Conservation (phyloP, 139 green algal genomes). For the Prasinococcaceae sp. region DNA sequence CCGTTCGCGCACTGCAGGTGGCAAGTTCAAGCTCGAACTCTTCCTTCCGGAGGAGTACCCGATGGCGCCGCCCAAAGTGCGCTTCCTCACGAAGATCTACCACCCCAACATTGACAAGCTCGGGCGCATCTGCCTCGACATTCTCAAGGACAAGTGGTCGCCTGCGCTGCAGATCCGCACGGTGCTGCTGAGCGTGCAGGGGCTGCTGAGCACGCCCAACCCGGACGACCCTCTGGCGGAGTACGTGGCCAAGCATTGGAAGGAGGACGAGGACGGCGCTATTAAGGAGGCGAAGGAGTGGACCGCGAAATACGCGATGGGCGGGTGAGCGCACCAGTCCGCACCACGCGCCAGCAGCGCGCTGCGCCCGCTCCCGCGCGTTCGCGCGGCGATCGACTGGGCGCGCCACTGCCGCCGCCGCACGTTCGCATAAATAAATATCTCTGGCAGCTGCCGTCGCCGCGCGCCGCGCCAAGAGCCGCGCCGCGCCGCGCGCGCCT, state of each 20-base stretch:
- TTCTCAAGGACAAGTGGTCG: conserved; percentile 99
- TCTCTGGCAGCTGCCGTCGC: neutral
- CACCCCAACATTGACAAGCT: conserved; percentile 98
- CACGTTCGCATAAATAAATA: neutral
- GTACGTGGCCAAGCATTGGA: conserved; percentile 93
- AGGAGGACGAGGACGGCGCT: too few species aligned
- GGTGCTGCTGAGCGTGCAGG: conserved; percentile 91
- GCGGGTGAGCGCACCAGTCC: neutral
- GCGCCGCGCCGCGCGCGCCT: too few species aligned
- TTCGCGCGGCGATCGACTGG: neutral
- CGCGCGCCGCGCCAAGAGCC: neutral
- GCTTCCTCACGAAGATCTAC: conserved; percentile 98
- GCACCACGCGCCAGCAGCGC: neutral
- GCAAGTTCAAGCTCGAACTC: conserved; percentile 92
- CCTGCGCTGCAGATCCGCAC: conserved; percentile 96
- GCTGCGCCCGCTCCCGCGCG: neutral
- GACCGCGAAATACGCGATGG: conserved; percentile 29
- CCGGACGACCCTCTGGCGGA: conserved; percentile 95
- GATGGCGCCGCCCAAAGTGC: conserved; percentile 95
- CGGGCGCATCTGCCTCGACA: conserved; percentile 95
- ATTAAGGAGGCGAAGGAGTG: conserved; percentile 40
- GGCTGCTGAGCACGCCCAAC: conserved; percentile 89
- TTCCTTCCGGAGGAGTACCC: conserved; percentile 98
- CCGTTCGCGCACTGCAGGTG: conserved; percentile 48
- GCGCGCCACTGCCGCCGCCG: neutral